These are phyloP conservation scores for Lizonia empirigonia DNA, from an alignment of 2,329 filamentous ascomycete species.

Conservation along the genomic window DNA sequence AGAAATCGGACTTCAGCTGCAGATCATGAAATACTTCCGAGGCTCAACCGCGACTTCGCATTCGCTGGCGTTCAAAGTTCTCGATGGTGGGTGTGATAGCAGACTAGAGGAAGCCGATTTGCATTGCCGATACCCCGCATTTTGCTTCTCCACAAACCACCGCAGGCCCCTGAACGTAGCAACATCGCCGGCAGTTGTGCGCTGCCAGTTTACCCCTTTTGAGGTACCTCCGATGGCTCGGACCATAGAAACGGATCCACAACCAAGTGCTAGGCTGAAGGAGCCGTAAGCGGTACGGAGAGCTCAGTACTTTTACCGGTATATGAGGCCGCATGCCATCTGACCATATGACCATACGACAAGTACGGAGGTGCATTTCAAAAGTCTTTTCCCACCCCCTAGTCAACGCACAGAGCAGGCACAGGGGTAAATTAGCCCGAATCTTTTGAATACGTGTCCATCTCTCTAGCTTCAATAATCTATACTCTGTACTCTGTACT, in stretches of 20 bases:
- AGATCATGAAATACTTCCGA: constrained; percentile 6
- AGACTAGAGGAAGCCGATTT: constrained; percentile 8
- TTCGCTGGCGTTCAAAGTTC: background rate
- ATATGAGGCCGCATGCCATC: too few species aligned
- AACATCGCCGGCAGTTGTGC: constrained; percentile 11
- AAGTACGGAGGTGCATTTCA: too few species aligned
- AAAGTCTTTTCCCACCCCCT: too few species aligned
- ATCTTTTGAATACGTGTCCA: too few species aligned
- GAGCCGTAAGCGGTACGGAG: constrained; percentile 5
- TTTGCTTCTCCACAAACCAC: constrained; percentile 12
- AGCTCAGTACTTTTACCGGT: constrained; percentile 14
- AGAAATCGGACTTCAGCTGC: background rate
- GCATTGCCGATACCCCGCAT: constrained; percentile 17
- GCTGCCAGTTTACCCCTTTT: constrained; percentile 10
- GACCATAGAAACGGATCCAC: background rate
- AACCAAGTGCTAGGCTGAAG: constrained; percentile 5
- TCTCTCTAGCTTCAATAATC: too few species aligned
- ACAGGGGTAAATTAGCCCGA: too few species aligned
- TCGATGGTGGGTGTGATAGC: constrained; percentile 4
- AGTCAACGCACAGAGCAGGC: too few species aligned
- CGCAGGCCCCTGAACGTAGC: constrained; percentile 5
- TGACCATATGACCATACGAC: too few species aligned
- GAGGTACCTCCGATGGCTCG: constrained; percentile 12
- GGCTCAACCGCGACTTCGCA: background rate
- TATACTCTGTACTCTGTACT: too few species aligned